phyloP scores from a whole-genome alignment of 208 protist species.

The Acanthamoeba castellanii region DNA sequence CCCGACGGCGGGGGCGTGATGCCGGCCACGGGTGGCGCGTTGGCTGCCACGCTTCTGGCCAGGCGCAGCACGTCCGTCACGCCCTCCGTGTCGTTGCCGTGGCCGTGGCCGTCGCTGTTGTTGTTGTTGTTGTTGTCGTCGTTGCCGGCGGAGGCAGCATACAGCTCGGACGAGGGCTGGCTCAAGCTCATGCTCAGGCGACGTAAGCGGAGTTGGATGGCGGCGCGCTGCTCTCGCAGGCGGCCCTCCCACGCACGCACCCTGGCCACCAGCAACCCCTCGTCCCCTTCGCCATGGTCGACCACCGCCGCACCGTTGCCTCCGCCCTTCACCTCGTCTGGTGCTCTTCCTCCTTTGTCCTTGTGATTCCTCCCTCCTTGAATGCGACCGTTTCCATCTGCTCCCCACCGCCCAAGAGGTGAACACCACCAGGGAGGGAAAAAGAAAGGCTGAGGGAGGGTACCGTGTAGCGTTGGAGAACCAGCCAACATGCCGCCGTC shows the following conservation, averaged over 20 bases:
- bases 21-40: background rate
- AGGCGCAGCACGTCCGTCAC: background rate
- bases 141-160: too few relatives aligned
- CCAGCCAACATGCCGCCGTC: background rate
- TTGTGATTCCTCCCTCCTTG: background rate
- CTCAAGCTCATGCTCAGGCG: background rate
- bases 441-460: background rate
- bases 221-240: background rate
- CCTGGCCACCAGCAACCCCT: background rate
- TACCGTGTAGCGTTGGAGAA: background rate
- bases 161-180: background rate
- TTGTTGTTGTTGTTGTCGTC: background rate
- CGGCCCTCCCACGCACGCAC: slow-evolving; percentile 3
- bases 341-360: background rate
- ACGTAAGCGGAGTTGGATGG: background rate
- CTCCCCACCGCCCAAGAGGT: background rate
- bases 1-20: background rate
- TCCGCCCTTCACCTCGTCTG: too few relatives aligned
- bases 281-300: background rate
- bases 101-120: background rate
- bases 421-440: background rate
- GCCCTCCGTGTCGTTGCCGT: background rate
- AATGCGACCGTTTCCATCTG: background rate
- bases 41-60: background rate
- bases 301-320: background rate